These are phyloP conservation scores for Boletus pseudo-olivaceus DNA, from an alignment of 768 basidiomycete genomes.

Conservation along the genomic window DNA sequence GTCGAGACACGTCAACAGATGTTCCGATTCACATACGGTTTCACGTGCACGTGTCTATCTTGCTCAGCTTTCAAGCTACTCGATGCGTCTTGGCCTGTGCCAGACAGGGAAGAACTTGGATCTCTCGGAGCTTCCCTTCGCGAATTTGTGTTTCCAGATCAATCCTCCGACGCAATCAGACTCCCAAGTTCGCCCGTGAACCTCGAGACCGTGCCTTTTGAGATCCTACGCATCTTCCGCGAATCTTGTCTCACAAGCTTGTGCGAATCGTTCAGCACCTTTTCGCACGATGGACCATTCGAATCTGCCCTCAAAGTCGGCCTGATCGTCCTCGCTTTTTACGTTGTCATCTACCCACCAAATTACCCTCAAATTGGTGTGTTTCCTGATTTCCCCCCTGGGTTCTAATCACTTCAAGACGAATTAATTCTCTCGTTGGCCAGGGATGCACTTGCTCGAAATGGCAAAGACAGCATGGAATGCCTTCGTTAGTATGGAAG, in stretches of 20 bases:
- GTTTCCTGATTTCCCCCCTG: conserved; percentile 9
- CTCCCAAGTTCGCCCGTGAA: conserved; percentile 30
- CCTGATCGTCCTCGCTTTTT: conserved; percentile 58
- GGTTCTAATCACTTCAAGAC: neutral
- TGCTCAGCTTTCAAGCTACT: conserved; percentile 45
- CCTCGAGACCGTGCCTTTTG: conserved; percentile 34
- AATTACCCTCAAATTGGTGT: conserved; percentile 83
- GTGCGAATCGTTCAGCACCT: conserved; percentile 60
- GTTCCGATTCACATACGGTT: conserved; percentile 62
- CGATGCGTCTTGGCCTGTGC: conserved; percentile 39
- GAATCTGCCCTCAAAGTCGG: conserved; percentile 52
- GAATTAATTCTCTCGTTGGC: neutral
- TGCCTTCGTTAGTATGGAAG: conserved; percentile 38
- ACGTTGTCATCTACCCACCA: conserved; percentile 64
- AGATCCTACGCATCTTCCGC: conserved; percentile 44
- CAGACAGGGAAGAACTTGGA: conserved; percentile 16
- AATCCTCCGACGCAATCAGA: conserved; percentile 13
- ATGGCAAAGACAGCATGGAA: conserved; percentile 81
- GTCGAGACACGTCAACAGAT: conserved; percentile 56
- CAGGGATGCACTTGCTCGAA: conserved; percentile 75
- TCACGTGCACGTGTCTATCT: conserved; percentile 58
- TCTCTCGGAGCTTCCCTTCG: conserved; percentile 34
- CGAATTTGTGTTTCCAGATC: conserved; percentile 36
- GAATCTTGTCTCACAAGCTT: conserved; percentile 56
- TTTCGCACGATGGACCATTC: conserved; percentile 67